Conservation (phyloP, 805 yeast genomes). For the Starmerella sp. region DNA sequence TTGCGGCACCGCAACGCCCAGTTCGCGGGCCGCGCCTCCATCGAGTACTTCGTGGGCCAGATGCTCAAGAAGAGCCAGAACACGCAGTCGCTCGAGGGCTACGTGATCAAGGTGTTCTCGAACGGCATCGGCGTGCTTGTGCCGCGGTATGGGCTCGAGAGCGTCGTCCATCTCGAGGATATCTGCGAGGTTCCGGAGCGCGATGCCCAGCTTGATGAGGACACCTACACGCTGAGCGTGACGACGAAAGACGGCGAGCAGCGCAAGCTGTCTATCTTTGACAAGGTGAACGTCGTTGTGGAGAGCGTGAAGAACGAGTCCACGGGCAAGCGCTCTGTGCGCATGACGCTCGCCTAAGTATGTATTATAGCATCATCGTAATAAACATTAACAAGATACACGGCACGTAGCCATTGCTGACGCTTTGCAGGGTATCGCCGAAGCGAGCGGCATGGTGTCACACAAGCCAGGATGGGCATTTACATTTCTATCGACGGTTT, state of each 20-base stretch:
- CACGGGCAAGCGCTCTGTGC: conserved; percentile 89
- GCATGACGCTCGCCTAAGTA: conserved; percentile 33
- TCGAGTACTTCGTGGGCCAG: conserved; percentile 96
- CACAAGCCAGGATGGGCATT: too few relatives aligned
- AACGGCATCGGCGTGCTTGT: conserved; percentile 92
- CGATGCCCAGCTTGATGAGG: conserved; percentile 56
- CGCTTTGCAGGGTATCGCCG: too few relatives aligned
- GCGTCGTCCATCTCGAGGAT: conserved; percentile 71
- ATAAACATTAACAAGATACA: neutral
- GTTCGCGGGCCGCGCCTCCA: conserved; percentile 96
- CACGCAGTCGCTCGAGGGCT: conserved; percentile 59
- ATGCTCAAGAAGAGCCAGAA: conserved; percentile 79
- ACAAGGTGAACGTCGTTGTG: conserved; percentile 72
- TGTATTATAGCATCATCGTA: neutral
- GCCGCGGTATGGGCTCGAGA: conserved; percentile 93
- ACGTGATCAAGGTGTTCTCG: conserved; percentile 79
- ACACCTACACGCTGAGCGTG: conserved; percentile 56
- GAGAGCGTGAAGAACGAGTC: conserved; percentile 71
- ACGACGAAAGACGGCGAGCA: conserved; percentile 36
- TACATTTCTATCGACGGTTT: too few relatives aligned
- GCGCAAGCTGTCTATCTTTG: conserved; percentile 56
- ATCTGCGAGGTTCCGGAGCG: conserved; percentile 48
- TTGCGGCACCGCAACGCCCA: conserved; percentile 95
- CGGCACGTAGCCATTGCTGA: too few relatives aligned
- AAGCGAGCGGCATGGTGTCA: too few relatives aligned